Base-by-base conservation (phyloP, 2,329 filamentous ascomycete genomes). In the Fusarium marasasianum region DNA sequence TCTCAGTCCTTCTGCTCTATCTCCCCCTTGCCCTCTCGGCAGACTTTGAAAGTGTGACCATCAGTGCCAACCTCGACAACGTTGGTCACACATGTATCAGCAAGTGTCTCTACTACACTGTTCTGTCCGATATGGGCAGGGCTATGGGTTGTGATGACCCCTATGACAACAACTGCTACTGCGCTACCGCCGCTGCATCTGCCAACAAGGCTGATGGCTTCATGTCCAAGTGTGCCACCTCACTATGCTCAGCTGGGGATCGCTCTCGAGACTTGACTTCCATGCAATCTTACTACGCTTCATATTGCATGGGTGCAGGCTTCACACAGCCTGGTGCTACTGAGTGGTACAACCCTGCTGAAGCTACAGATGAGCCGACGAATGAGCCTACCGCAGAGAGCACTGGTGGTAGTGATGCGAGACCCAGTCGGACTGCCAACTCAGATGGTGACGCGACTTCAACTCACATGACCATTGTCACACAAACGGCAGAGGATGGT, bases 111-210 rank as follows among this genome's bases (percentile, higher is more conserved):
- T 74, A 68, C 59, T 72, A 69, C 33, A 58, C 70, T 13, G 12
- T 67, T 45, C 0, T 68, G 14, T 48, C 37, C 43, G 76, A 79
- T 44, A 57, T 79, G 48, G 77, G 74, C 11, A 24, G 20, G 4
- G 78, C 67, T 29, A 71, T 79, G 65, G 73, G 73, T 26, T 79
- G 78, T 45, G 78, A 45, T 26, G 13, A 44, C 4, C 78, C 78
- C 2, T 79, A 76, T 44, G 73, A 79, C 4, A 79, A 79, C 38
- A 68, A 72, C 37, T 79, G 78, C 33, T 79, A 77, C 59, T 79
- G 78, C 33, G 77, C 78, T 37, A 79, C 78, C 0, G 74, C 57
- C 6, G 41, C 69, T 15, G 74, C 54, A 1, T 78, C 77, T 8
- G 71, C 56, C 13, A 70, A 73, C 9, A 65, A 70, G 22, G 78